Evolutionary conservation across 495 filamentous ascomycete species (phyloP).

Genomic region (Hyaloscypha bicolor): DNA sequence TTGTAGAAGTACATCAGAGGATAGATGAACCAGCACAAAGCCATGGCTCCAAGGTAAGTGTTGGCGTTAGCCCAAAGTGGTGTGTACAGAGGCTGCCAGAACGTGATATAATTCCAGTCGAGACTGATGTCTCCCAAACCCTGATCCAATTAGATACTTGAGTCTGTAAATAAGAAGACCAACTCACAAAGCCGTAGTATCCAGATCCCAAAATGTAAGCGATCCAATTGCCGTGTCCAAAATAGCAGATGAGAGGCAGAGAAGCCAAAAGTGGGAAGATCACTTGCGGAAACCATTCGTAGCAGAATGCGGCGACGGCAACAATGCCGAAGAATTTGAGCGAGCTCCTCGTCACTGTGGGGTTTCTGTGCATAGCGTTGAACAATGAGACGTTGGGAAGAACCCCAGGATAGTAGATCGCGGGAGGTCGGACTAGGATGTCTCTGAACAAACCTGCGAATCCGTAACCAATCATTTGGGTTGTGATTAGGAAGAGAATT

Average conservation of each 20-base stretch:
- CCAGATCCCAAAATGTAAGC: slow-evolving; percentile 25
- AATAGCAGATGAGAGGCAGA: slow-evolving; percentile 32
- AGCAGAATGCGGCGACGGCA: slow-evolving; percentile 27
- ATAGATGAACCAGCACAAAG: slow-evolving; percentile 25
- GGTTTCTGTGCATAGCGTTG: slow-evolving; percentile 44
- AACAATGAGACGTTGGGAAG: slow-evolving; percentile 66
- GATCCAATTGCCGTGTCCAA: slow-evolving; percentile 28
- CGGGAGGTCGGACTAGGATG: slow-evolving; percentile 64
- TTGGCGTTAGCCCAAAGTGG: slow-evolving; percentile 30
- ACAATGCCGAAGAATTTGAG: slow-evolving; percentile 30
- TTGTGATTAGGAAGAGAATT: slow-evolving; percentile 65
- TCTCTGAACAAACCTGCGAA: slow-evolving; percentile 68
- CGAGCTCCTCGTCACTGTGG: slow-evolving; percentile 26
- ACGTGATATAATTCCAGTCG: slow-evolving; percentile 32
- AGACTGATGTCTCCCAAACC: slow-evolving; percentile 28
- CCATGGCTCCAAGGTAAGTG: slow-evolving; percentile 15
- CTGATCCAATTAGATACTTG: not conserved
- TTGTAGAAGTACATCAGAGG: slow-evolving; percentile 31
- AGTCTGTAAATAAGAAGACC: not conserved
- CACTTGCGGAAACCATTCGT: slow-evolving; percentile 32
- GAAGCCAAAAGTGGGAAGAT: slow-evolving; percentile 32
- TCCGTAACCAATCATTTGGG: slow-evolving; percentile 72
- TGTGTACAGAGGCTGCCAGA: slow-evolving; percentile 29
- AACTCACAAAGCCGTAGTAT: slow-evolving; percentile 26
- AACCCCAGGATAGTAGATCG: slow-evolving; percentile 74